Conservation (phyloP, 2,329 filamentous ascomycete genomes). For the Exophiala aquamarina region DNA sequence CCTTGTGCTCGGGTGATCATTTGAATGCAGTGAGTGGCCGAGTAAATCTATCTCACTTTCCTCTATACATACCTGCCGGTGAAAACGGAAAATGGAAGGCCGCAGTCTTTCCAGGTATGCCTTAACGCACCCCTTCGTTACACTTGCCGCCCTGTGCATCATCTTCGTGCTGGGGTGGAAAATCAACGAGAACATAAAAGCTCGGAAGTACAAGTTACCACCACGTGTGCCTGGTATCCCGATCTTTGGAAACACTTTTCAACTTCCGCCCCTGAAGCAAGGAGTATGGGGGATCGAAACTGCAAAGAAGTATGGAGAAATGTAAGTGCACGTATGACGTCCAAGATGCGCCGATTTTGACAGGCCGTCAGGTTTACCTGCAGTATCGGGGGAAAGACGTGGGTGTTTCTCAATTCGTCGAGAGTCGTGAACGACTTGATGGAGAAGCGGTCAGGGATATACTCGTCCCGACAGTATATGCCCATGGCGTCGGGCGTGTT, state of each 20-base stretch:
- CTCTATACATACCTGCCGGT: no score
- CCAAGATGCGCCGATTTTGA: no score
- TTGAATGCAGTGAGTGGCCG: no score
- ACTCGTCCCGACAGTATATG: constrained; percentile 37
- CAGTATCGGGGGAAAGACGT: constrained; percentile 18
- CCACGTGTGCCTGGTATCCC: constrained; percentile 19
- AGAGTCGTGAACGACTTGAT: constrained; percentile 35
- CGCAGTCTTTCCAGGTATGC: no score
- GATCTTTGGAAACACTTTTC: constrained; percentile 22
- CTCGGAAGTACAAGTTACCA: constrained; percentile 16
- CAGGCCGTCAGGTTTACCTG: constrained; percentile 14
- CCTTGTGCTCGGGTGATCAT: no score
- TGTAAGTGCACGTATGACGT: constrained; percentile 5
- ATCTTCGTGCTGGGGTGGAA: no score
- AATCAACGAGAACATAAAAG: no score
- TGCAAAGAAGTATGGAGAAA: constrained; percentile 21
- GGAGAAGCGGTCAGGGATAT: constrained; percentile 38
- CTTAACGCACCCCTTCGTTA: no score
- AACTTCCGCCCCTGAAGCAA: constrained; percentile 21
- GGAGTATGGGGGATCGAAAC: constrained; percentile 19
- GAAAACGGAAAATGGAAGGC: no score
- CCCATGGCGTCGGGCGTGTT: constrained; percentile 31
- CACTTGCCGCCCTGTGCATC: no score
- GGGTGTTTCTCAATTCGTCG: constrained; percentile 21
- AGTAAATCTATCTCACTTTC: no score